These are phyloP conservation scores for Leishmania martiniquensis DNA, from an alignment of 208 protist species.

Conservation along the genomic window DNA sequence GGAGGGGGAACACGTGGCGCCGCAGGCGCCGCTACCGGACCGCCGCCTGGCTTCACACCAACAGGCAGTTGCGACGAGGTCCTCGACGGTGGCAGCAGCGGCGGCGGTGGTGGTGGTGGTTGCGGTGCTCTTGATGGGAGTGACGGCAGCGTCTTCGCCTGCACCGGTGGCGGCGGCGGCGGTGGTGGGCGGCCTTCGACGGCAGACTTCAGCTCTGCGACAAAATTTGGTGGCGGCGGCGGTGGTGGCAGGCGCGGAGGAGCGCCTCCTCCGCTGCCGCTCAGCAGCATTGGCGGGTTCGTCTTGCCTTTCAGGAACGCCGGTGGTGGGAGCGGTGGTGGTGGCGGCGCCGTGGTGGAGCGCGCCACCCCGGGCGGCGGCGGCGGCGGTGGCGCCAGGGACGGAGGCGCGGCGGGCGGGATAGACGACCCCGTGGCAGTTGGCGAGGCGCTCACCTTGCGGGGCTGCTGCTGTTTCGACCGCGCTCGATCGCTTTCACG, in stretches of 20 bases:
- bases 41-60: constrained; percentile 3
- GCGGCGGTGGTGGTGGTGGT: background rate
- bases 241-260: constrained; percentile 7
- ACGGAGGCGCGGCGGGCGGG: background rate
- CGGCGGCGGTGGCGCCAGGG: constrained; percentile 16
- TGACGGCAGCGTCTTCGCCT: background rate
- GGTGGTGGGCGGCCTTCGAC: constrained; percentile 9
- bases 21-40: background rate
- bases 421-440: background rate
- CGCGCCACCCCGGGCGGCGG: constrained; percentile 36
- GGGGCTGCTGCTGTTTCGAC: background rate
- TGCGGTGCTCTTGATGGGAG: constrained; percentile 1
- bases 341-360: constrained; percentile 29
- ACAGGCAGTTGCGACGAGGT: background rate
- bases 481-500: background rate
- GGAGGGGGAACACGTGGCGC: constrained; percentile 15
- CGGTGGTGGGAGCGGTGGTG: constrained; percentile 29
- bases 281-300: constrained; percentile 12
- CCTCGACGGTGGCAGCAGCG: background rate
- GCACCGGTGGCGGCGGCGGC: background rate
- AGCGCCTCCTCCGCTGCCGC: background rate
- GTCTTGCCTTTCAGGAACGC: constrained; percentile 13
- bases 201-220: constrained; percentile 5
- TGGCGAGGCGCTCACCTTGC: background rate
- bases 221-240: constrained; percentile 15